Base-by-base conservation (phyloP, 1,139 yeast species). In the Hyphopichia pseudoburtonii region DNA sequence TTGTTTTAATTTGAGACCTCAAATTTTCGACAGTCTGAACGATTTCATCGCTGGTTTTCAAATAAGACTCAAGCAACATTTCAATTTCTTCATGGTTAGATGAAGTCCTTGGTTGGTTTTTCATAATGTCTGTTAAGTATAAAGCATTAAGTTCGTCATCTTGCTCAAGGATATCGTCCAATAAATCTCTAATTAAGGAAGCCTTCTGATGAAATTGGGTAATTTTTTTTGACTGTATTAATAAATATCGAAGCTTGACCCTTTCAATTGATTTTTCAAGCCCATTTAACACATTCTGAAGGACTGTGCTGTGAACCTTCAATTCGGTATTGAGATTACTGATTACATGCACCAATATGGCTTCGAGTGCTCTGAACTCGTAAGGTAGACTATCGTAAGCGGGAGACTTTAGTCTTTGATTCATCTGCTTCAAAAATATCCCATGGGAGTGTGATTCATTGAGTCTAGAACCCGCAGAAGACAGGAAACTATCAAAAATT, bases 181-280 rank as follows among this genome's bases (percentile, higher is more conserved):
- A 49, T 19, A 68, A 54, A 39, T 70, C 73, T 28, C 73, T 48
- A 5, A 71, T 68, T 38, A 71, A 60, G 12, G 55, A 48, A 0
- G 70, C 69, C 40, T 69, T 69, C 36, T 67, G 71, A 40, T 68
- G 72, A 46, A 71, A 71, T 47, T 67, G 74, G 9, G 72, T 59
- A 35, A 70, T 60, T 42, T 70, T 71, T 41, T 71, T 71, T 31
- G 68, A 62, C 47, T 70, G 73, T 29, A 70, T 69, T 34, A 71
- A 56, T 10, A 71, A 51, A 41, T 70, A 70, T 19, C 76, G 47
- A 22, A 71, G 52, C 40, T 66, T 64, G 17, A 55, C 56, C 32
- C 73, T 47, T 31, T 71, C 76, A 5, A 71, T 69, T 11, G 70
- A 62, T 28, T 57, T 57, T 40, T 71, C 76, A 15, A 71, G 52